Conservation (phyloP, 768 basidiomycete species). For the Amanita jacksonii region DNA sequence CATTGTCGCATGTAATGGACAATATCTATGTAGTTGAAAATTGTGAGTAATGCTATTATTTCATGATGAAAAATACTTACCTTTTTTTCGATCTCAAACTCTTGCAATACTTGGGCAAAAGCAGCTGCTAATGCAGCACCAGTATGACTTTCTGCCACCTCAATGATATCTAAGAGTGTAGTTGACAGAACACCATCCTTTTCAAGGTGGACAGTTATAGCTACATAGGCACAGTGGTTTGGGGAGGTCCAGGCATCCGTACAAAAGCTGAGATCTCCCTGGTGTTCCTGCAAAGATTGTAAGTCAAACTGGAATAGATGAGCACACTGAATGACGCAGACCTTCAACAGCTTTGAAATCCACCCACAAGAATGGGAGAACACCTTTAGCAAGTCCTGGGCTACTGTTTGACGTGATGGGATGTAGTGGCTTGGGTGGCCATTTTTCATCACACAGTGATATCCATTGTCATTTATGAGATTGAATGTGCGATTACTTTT, state of each 20-base stretch:
- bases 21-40: background rate
- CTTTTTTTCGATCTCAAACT: background rate
- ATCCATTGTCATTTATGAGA: too few relatives aligned
- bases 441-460: too few relatives aligned
- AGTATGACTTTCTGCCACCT: background rate
- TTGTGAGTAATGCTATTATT: too few relatives aligned
- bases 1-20: background rate
- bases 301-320: too few relatives aligned
- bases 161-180: background rate
- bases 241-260: background rate
- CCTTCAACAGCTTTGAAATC: too few relatives aligned
- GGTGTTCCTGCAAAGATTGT: too few relatives aligned
- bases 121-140: background rate
- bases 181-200: background rate
- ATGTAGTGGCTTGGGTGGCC: too few relatives aligned
- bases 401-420: too few relatives aligned
- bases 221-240: background rate
- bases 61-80: background rate
- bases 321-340: too few relatives aligned
- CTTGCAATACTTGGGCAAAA: background rate
- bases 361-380: too few relatives aligned
- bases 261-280: background rate
- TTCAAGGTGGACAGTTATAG: conserved; percentile 6
- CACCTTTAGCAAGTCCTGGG: too few relatives aligned
- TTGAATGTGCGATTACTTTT: too few relatives aligned